phyloP scores from a whole-genome alignment of 495 filamentous ascomycete genomes.

The Friedmanniomyces endolithicus region DNA sequence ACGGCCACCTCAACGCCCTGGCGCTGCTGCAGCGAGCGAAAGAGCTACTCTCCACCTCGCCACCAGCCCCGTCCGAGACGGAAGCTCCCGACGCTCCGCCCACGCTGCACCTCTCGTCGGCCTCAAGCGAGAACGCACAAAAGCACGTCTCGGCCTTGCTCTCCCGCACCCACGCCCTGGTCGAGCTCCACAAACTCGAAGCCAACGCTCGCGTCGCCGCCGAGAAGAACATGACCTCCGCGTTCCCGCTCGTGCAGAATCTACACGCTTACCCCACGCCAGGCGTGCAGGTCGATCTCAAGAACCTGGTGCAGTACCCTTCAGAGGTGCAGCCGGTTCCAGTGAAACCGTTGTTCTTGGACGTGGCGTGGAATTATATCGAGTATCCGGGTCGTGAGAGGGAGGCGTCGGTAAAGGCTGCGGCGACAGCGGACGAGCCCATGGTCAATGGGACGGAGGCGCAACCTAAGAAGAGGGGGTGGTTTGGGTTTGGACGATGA shows the following conservation, averaged over 20 bases:
- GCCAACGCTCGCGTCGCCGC: constrained; percentile 27
- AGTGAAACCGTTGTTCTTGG: constrained; percentile 90
- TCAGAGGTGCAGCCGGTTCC: constrained; percentile 71
- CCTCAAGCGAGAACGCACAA: constrained; percentile 45
- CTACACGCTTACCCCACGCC: constrained; percentile 60
- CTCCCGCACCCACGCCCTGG: constrained; percentile 66
- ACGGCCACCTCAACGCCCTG: constrained; percentile 66
- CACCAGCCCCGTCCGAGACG: not conserved
- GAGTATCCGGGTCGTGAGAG: constrained; percentile 62
- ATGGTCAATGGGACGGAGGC: not conserved
- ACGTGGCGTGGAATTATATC: constrained; percentile 97
- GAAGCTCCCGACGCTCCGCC: constrained; percentile 30
- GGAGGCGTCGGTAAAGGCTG: constrained; percentile 1
- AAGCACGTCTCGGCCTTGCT: constrained; percentile 52
- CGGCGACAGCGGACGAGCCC: not conserved
- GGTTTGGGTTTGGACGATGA: not conserved
- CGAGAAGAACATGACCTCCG: constrained; percentile 22
- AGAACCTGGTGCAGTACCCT: constrained; percentile 74
- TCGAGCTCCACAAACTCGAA: constrained; percentile 56
- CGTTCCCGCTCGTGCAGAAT: constrained; percentile 51
- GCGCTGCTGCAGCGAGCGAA: constrained; percentile 64
- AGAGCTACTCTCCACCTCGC: constrained; percentile 33
- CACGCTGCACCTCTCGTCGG: constrained; percentile 47
- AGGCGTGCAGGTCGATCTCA: constrained; percentile 48
- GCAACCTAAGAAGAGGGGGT: not conserved